Evolutionary conservation across 2,329 filamentous ascomycete genomes (phyloP).

Genomic region (Cladosporium sp.): DNA sequence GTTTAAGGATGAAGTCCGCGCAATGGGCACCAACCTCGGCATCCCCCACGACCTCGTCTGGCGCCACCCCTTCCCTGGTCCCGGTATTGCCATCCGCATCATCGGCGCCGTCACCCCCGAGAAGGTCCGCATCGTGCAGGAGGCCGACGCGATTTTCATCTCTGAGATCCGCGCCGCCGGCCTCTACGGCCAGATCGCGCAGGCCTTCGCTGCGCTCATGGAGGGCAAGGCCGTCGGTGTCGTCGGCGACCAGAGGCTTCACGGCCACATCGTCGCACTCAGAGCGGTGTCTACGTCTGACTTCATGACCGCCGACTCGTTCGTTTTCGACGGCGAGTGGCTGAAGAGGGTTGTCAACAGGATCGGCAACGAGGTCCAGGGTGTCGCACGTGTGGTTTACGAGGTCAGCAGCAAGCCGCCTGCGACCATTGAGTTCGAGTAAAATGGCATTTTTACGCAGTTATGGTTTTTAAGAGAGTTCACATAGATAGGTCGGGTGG

Average conservation of each 20-base stretch:
- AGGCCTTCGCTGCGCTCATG: slow-evolving; percentile 66
- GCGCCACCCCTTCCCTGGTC: slow-evolving; percentile 74
- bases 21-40: slow-evolving; percentile 64
- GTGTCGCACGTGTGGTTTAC: slow-evolving; percentile 67
- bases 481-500: neutral
- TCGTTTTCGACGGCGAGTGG: slow-evolving; percentile 61
- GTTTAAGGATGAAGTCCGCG: slow-evolving; percentile 79
- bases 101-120: slow-evolving; percentile 80
- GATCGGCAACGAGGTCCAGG: slow-evolving; percentile 73
- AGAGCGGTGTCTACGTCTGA: slow-evolving; percentile 61
- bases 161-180: slow-evolving; percentile 68
- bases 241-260: slow-evolving; percentile 66
- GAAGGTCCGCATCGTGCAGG: slow-evolving; percentile 71
- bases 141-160: slow-evolving; percentile 76
- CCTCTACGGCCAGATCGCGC: slow-evolving; percentile 66
- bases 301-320: slow-evolving; percentile 74
- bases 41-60: slow-evolving; percentile 73
- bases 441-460: slow-evolving; percentile 26
- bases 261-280: slow-evolving; percentile 59
- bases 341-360: slow-evolving; percentile 61
- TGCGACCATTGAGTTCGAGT: slow-evolving; percentile 73
- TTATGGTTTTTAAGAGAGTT: slow-evolving; percentile 10
- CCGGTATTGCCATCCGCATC: slow-evolving; percentile 72
- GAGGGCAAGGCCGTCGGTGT: slow-evolving; percentile 64
- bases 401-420: slow-evolving; percentile 66